Conservation (phyloP, 2,329 filamentous ascomycete genomes). For the Neonectria hederae region DNA sequence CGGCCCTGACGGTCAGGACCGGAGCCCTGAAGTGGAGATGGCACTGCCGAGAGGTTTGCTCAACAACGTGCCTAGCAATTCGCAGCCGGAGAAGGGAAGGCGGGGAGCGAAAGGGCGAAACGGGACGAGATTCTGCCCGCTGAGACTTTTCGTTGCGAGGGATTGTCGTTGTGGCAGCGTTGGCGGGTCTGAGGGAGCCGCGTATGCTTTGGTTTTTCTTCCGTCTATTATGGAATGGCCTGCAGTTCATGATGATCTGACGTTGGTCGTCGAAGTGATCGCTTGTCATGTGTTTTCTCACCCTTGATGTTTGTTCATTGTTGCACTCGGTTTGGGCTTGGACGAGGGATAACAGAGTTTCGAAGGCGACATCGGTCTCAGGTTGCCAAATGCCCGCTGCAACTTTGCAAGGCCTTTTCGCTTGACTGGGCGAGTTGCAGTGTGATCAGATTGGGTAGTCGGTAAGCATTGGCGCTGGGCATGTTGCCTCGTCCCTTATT, state of each 20-base stretch:
- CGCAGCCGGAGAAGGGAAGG: constrained; percentile 15
- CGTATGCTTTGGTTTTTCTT: not conserved
- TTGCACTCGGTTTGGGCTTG: constrained; percentile 3
- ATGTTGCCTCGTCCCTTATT: not conserved
- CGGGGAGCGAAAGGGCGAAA: not conserved
- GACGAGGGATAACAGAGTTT: not conserved
- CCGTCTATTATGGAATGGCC: not conserved
- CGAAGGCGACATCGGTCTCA: constrained; percentile 7
- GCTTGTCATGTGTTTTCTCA: constrained; percentile 3
- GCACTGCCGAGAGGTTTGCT: constrained; percentile 24
- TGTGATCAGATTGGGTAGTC: not conserved
- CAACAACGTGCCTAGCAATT: constrained; percentile 21
- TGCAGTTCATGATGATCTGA: constrained; percentile 3
- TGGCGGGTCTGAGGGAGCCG: constrained; percentile 7
- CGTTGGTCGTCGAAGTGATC: not conserved
- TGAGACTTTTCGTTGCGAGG: constrained; percentile 10
- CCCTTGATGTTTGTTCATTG: constrained; percentile 9
- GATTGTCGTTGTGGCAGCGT: constrained; percentile 10
- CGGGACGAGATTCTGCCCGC: not conserved
- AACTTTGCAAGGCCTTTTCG: constrained; percentile 8
- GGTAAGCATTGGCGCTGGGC: constrained; percentile 13
- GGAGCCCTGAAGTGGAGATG: constrained; percentile 31
- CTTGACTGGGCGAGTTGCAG: not conserved
- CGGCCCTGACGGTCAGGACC: constrained; percentile 32
- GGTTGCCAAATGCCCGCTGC: not conserved